These are phyloP conservation scores for Chenopodium berlandieri DNA, from an alignment of 148 eudicot species.

Conservation along the genomic window DNA sequence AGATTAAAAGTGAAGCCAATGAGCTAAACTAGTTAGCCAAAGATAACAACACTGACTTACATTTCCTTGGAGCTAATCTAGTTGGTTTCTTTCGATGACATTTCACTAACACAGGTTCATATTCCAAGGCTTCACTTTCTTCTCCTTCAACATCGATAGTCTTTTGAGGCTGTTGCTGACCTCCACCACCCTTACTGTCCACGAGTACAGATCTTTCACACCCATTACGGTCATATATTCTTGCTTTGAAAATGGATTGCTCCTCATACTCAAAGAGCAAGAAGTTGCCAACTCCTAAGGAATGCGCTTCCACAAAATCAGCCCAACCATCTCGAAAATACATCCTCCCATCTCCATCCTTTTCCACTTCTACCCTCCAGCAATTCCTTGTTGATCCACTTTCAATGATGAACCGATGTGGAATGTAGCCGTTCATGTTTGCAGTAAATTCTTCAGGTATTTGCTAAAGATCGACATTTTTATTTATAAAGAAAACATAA, in stretches of 20 bases:
- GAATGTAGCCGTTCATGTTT: slow-evolving; percentile 26
- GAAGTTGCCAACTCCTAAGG: slow-evolving; percentile 27
- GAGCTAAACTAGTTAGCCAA: neutral
- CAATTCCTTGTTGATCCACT: slow-evolving; percentile 17
- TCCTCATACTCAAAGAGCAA: slow-evolving; percentile 29
- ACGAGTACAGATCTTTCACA: slow-evolving; percentile 15
- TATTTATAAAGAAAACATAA: neutral
- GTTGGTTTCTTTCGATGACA: slow-evolving; percentile 1
- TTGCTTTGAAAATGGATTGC: slow-evolving; percentile 28
- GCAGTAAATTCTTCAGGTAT: slow-evolving; percentile 28
- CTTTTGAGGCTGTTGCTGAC: slow-evolving; percentile 10
- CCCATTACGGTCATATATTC: slow-evolving; percentile 28
- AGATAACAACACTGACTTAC: slow-evolving; percentile 18
- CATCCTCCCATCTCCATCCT: slow-evolving; percentile 24
- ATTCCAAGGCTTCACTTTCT: slow-evolving; percentile 15
- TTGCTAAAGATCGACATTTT: slow-evolving; percentile 12
- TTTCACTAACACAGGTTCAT: neutral
- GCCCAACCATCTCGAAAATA: slow-evolving; percentile 32
- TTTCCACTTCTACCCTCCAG: slow-evolving; percentile 33
- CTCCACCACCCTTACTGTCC: slow-evolving; percentile 3
- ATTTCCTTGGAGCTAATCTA: slow-evolving; percentile 11
- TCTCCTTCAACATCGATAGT: slow-evolving; percentile 9
- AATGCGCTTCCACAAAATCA: slow-evolving; percentile 32
- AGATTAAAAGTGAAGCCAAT: neutral
- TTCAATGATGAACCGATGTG: slow-evolving; percentile 35